A percentile compares a stretch with the other conserved stretches of the same genome.
These are phyloP conservation scores for Stagonosporopsis rhizophila DNA, from an alignment of 2,329 filamentous ascomycete species.

Conservation along the genomic window DNA sequence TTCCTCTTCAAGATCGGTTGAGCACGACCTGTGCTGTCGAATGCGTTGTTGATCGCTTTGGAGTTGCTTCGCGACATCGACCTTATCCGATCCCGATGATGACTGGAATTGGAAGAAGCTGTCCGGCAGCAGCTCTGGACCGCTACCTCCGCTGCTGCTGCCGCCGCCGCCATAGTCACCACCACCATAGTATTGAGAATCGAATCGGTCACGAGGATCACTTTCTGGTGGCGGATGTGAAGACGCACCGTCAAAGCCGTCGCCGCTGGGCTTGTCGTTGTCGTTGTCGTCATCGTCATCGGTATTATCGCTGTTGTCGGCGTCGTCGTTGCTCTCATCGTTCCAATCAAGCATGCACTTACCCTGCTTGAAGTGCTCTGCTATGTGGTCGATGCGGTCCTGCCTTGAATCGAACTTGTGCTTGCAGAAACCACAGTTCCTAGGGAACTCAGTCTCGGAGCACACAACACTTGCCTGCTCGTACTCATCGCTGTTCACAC, in stretches of 20 bases:
- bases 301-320: slow-evolving; percentile 33
- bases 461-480: slow-evolving; percentile 42
- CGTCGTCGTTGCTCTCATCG: slow-evolving; percentile 37
- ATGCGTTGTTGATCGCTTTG: slow-evolving; percentile 1
- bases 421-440: slow-evolving; percentile 47
- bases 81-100: slow-evolving; percentile 12
- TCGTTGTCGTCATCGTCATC: slow-evolving; percentile 36
- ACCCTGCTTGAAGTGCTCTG: slow-evolving; percentile 48
- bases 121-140: slow-evolving; percentile 18
- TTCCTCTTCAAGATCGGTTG: slow-evolving; percentile 20
- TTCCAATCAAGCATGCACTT: slow-evolving; percentile 50
- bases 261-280: slow-evolving; percentile 37
- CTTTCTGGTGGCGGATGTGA: slow-evolving; percentile 30
- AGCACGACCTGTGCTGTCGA: background rate
- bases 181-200: slow-evolving; percentile 29
- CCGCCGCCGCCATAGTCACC: slow-evolving; percentile 19
- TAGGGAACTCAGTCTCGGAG: slow-evolving; percentile 45
- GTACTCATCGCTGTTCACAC: slow-evolving; percentile 39
- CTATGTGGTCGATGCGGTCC: slow-evolving; percentile 49
- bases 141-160: slow-evolving; percentile 18
- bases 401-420: slow-evolving; percentile 44
- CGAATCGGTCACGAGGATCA: slow-evolving; percentile 27
- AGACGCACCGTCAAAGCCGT: slow-evolving; percentile 33
- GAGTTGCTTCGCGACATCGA: slow-evolving; percentile 3
- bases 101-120: slow-evolving; percentile 46